phyloP scores from a whole-genome alignment of 1,139 yeast genomes.

The Scheffersomyces stambukii region DNA sequence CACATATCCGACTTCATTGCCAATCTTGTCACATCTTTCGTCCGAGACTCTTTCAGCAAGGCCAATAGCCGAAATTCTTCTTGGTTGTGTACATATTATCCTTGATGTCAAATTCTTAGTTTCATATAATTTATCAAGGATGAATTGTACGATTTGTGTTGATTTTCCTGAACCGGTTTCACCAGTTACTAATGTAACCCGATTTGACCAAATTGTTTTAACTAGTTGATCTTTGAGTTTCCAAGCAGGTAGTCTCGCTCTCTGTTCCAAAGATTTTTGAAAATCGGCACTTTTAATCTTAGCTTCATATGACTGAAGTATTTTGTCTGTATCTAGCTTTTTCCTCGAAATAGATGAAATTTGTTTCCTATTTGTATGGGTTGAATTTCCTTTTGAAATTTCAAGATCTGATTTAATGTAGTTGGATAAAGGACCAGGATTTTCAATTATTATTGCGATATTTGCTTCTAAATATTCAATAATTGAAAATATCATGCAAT shows the following conservation, averaged over 20 bases:
- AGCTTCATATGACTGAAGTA: conserved; percentile 21
- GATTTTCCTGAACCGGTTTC: conserved; percentile 98
- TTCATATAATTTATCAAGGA: conserved; percentile 58
- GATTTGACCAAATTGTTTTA: conserved; percentile 50
- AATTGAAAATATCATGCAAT: conserved; percentile 60
- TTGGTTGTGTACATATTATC: conserved; percentile 88
- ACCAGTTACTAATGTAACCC: conserved; percentile 81
- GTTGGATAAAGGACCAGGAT: conserved; percentile 66
- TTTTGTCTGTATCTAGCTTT: conserved; percentile 12
- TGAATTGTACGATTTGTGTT: conserved; percentile 87
- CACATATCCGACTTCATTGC: conserved; percentile 81
- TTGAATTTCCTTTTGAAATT: neutral
- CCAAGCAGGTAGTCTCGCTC: conserved; percentile 83
- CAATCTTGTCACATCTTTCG: conserved; percentile 67
- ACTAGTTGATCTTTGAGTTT: conserved; percentile 53
- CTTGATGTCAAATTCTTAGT: conserved; percentile 48
- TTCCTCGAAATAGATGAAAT: neutral
- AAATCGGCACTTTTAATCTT: conserved; percentile 3
- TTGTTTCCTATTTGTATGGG: neutral
- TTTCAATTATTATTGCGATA: conserved; percentile 49
- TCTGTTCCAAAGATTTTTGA: conserved; percentile 19
- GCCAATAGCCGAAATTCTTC: conserved; percentile 94
- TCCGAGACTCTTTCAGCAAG: conserved; percentile 89
- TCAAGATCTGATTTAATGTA: neutral
- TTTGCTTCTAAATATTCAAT: conserved; percentile 75